Conservation (phyloP, 805 yeast genomes). For the Pichia scutulata region DNA sequence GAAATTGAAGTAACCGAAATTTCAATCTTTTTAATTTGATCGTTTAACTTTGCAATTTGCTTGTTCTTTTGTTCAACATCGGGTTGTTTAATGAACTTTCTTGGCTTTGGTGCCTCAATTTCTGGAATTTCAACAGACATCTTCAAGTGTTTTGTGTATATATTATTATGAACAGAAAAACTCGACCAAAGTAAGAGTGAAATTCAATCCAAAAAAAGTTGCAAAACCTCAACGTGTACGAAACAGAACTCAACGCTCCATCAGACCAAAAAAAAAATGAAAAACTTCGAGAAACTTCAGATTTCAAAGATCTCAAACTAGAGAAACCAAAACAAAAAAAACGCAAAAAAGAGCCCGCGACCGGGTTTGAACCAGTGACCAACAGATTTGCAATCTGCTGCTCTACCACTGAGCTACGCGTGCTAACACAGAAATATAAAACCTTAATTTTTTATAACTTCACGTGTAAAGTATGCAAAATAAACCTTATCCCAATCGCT, state of each 20-base stretch:
- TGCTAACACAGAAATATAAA: too few relatives aligned
- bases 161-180: too few relatives aligned
- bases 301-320: too few relatives aligned
- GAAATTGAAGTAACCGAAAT: slow-evolving; percentile 42
- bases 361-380: slow-evolving; percentile 97
- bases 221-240: neutral
- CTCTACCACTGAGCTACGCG: slow-evolving; percentile 95
- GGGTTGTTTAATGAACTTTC: slow-evolving; percentile 65
- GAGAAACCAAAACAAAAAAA: too few relatives aligned
- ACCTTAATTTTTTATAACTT: too few relatives aligned
- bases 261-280: neutral
- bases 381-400: slow-evolving; percentile 98
- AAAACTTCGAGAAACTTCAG: neutral
- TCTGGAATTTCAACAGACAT: slow-evolving; percentile 14
- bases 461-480: too few relatives aligned
- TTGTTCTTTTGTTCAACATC: slow-evolving; percentile 59
- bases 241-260: neutral
- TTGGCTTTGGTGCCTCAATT: slow-evolving; percentile 23
- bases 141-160: neutral
- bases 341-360: too few relatives aligned
- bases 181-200: too few relatives aligned
- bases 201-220: too few relatives aligned
- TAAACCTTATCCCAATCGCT: too few relatives aligned
- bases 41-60: slow-evolving; percentile 45
- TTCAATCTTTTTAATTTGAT: slow-evolving; percentile 59